These are phyloP conservation scores for Russula brevipes DNA, from an alignment of 768 basidiomycete species.

Conservation along the genomic window DNA sequence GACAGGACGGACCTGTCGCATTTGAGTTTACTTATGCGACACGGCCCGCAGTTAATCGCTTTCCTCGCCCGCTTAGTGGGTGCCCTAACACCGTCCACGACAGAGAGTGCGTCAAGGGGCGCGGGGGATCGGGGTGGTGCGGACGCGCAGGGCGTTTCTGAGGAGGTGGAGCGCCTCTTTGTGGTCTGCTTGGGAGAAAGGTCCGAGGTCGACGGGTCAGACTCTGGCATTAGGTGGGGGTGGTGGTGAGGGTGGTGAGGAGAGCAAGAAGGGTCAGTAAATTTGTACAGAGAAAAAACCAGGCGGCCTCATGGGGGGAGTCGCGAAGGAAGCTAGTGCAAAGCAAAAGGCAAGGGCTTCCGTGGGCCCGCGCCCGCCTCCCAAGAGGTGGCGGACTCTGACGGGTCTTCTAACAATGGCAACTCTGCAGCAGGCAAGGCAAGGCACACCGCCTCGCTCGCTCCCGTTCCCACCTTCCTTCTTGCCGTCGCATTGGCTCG, in stretches of 20 bases:
- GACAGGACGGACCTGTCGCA: conserved; percentile 63
- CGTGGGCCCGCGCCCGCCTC: not conserved
- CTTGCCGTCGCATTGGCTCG: not conserved
- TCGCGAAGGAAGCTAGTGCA: not conserved
- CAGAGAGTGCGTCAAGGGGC: not conserved
- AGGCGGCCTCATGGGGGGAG: not conserved
- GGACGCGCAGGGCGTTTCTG: not conserved
- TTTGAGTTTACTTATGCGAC: conserved; percentile 82
- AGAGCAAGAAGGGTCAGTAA: not conserved
- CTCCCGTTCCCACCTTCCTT: not conserved
- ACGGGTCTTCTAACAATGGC: not conserved
- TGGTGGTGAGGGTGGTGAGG: not conserved
- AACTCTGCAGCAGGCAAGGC: not conserved
- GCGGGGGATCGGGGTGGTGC: conserved; percentile 10
- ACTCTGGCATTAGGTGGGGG: not conserved
- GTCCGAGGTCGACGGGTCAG: conserved; percentile 1
- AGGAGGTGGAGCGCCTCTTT: not conserved
- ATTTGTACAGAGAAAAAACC: not conserved
- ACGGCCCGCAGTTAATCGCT: conserved; percentile 86
- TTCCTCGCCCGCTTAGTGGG: conserved; percentile 81
- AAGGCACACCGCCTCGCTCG: not conserved
- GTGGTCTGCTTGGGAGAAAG: not conserved
- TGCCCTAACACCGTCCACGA: conserved; percentile 25
- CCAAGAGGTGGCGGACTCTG: not conserved
- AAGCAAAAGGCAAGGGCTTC: not conserved